Evolutionary conservation across 2,329 filamentous ascomycete genomes (phyloP), one percentile per base, ranked within the genome.

Genomic region (Ophiostoma montium): DNA sequence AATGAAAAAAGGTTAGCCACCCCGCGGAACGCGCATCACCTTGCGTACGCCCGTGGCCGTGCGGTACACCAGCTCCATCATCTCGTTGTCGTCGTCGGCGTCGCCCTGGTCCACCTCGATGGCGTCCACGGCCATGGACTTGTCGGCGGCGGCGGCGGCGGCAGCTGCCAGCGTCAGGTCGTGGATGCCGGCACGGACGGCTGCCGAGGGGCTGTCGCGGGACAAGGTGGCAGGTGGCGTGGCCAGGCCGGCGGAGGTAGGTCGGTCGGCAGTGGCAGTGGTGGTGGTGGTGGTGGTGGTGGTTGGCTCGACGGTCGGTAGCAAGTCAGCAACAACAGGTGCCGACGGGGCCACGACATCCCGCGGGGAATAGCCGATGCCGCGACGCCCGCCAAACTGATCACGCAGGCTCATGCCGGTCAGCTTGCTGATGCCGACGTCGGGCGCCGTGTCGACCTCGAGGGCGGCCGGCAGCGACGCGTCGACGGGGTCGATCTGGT

Each of bases 31-130:
- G 21, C 21, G 44, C 32, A 46, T 16, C 19, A 35, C 32, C 18
- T 23, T 35, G 12, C 46, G 51, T 11, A 45, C 49, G 11, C 53
- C 54, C 3, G 54, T 52, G 3, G 54, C 54, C 15, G 54, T 55
- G 15, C 54, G 49, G 27, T 53, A 56, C n/a, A 55, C 54, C 11
- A 56, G 47, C 13, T 50, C 50, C 33, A 53, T 35, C 0, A 31
- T 33, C 21, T 45, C 46, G 35, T 46, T 46, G 35, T 47, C 48
- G 21, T 38, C 48, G 2, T 36, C 38, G 3, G 12, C 21, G n/a
- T 50, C 48, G 18, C 35, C 23, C n/a, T 33, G 35, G 23, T 38
- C 39, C 23, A 27, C 48, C 9, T 44, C 42, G n/a, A 36, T 36
- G 32, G 18, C 27, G 31, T 45, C 49, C 7, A 35, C 39, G 33